Evolutionary conservation across 1,284 basidiomycete genomes (phyloP).

Genomic region (Mycena sp.): DNA sequence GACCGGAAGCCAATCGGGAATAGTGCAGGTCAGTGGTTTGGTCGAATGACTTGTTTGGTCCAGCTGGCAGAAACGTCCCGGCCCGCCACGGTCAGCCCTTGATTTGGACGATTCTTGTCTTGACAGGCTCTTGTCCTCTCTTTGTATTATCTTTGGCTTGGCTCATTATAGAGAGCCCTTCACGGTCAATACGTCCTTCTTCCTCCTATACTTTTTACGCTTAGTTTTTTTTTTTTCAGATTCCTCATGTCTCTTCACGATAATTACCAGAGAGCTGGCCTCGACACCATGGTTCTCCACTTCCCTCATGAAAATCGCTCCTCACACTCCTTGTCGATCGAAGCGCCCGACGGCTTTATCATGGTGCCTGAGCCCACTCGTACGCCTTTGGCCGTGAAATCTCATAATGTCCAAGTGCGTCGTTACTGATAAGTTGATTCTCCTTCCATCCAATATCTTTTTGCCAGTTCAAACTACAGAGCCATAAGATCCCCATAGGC

Average conservation of each 20-base stretch:
- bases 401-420: slow-evolving; percentile 22
- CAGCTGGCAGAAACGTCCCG: neutral
- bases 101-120: neutral
- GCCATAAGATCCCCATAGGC: slow-evolving; percentile 2
- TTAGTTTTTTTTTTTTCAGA: slow-evolving; percentile 17
- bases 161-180: neutral
- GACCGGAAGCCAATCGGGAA: slow-evolving; percentile 21
- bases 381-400: slow-evolving; percentile 18
- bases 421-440: neutral
- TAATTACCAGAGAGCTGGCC: slow-evolving; percentile 51
- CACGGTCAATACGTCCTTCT: slow-evolving; percentile 5
- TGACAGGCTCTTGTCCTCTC: neutral
- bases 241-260: slow-evolving; percentile 42
- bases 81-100: neutral
- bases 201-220: slow-evolving; percentile 11
- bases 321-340: slow-evolving; percentile 18
- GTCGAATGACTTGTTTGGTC: too few species aligned
- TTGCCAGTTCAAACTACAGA: too few species aligned
- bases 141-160: neutral
- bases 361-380: slow-evolving; percentile 21
- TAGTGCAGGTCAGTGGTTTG: slow-evolving; percentile 5
- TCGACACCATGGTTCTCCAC: slow-evolving; percentile 49
- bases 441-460: neutral
- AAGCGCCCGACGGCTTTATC: slow-evolving; percentile 22
- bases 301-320: slow-evolving; percentile 33